Evolutionary conservation across 768 basidiomycete species (phyloP), one percentile per base, ranked within the genome.

Genomic region (Naganishia kalamii): DNA sequence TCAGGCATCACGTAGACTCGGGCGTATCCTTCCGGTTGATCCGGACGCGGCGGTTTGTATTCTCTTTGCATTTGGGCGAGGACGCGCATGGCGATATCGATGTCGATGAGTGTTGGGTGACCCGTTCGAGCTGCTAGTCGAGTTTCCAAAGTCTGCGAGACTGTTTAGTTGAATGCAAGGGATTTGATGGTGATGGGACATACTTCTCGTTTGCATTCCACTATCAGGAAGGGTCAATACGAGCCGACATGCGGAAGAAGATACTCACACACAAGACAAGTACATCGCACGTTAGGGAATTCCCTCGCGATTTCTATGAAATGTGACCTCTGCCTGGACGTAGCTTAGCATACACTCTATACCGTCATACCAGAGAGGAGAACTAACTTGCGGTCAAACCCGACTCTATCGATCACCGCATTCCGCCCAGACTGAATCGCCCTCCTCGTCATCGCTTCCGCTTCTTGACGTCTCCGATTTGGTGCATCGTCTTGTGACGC

Each of bases 401-500:
- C 70, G 0, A 74, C 72, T 41, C 77, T 50, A 59, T 78, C 77
- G 2, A 78, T 73, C 4, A 76, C 67, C 17, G 76, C 77, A 63
- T 74, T 76, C 48, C 63, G 43, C 23, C 46, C 41, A 6, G 67
- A 48, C 35, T 48, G 15, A 40, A 76, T 40, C 0, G 66, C 75
- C 4, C 60, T 44, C 29, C 70, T 62, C 1, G 73, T 72, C 23
- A 69, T 40, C 13, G 63, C 68, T 51, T 76, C 75, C 33, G 71
- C 72, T 49, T 78, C 77, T 43, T 75, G 73, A 30, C 75, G 57
- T 33, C 72, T 64, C 44, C 71, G 60, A 64, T 33, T 61, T 2
- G 72, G 75, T 1, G 73, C 73, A 61, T 78, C 75, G 60, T 78
- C 77, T 63, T 78, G 77, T 11, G 73, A 74, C 19, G 75, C 77